phyloP scores from a whole-genome alignment of 2,329 filamentous ascomycete genomes.

The Colletotrichum theobromicola region DNA sequence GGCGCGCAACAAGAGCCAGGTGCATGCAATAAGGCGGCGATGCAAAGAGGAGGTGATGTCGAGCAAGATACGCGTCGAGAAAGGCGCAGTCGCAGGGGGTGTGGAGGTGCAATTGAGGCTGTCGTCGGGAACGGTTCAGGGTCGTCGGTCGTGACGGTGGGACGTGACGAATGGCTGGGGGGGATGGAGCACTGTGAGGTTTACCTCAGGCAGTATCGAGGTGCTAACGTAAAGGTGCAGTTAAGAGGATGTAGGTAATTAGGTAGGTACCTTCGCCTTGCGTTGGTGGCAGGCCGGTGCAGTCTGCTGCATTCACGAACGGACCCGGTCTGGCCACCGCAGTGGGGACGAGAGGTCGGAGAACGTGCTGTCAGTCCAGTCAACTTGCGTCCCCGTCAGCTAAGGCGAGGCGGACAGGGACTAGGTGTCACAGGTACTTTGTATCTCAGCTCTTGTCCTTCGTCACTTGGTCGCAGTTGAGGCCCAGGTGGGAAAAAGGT shows the following conservation, averaged over 20 bases:
- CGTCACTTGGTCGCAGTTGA: background rate
- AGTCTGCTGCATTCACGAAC: background rate
- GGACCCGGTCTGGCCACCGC: background rate
- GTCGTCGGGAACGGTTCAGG: background rate
- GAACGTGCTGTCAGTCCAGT: background rate
- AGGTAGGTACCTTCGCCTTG: background rate
- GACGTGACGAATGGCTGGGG: background rate
- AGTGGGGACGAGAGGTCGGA: background rate
- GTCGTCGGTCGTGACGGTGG: background rate
- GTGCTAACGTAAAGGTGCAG: background rate
- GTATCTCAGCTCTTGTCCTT: background rate
- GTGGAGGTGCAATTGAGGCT: constrained; percentile 1
- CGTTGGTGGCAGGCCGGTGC: background rate
- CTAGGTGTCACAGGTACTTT: background rate
- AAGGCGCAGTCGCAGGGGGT: background rate
- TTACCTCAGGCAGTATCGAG: background rate
- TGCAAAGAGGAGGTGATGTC: background rate
- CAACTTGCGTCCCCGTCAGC: background rate
- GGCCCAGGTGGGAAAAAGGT: background rate
- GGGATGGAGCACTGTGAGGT: background rate
- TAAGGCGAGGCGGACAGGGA: background rate
- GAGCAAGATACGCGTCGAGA: background rate
- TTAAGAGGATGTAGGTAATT: background rate
- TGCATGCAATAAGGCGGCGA: background rate
- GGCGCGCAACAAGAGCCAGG: background rate